Evolutionary conservation across 805 yeast species (phyloP), one percentile per base, ranked within the genome.

Genomic region (Metschnikowia continentalis): DNA sequence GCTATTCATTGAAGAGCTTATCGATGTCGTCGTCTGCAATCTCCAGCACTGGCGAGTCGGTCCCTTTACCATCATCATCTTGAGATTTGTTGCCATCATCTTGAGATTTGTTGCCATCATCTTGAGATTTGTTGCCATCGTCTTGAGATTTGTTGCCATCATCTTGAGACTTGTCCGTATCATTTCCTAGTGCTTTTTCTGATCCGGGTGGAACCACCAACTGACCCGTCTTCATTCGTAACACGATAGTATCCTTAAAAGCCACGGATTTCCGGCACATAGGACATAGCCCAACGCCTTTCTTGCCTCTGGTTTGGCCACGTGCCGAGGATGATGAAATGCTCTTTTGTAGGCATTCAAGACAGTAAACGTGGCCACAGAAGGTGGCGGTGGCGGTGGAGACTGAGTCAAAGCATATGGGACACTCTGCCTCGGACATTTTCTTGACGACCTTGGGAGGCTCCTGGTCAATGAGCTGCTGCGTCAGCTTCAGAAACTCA

Each of bases 361-460:
- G 56, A 49, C 78, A 74, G 56, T 70, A 74, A 3, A 74, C 61
- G 52, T 74, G 78, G 15, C 78, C 78, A 55, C 78, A 74, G 1
- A 69, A 60, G 0, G 77, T 73, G 39, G 69, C 63, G 42, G 77
- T 71, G 44, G 77, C 77, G 47, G 57, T 63, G 5, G 64, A 61
- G 46, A 74, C 59, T n/a, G 66, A 62, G 54, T 74, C 78, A 51
- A 74, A 72, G 57, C 78, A 74, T 32, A 74, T 69, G 22, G 78
- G 78, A 52, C 78, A 74, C 54, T 72, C 70, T 19, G 69, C 60
- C 42, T 71, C 72, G 20, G 64, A 60, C 30, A 74, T 59, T 43
- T 63, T 66, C 58, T 72, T 72, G 43, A 58, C 59, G 15, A 54
- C 54, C 44, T 57, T 55, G n/a, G 60, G 61, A 8, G 65, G 59